Evolutionary conservation across 108 stramenopile species (phyloP).

Genomic region (Nitzschia palea): DNA sequence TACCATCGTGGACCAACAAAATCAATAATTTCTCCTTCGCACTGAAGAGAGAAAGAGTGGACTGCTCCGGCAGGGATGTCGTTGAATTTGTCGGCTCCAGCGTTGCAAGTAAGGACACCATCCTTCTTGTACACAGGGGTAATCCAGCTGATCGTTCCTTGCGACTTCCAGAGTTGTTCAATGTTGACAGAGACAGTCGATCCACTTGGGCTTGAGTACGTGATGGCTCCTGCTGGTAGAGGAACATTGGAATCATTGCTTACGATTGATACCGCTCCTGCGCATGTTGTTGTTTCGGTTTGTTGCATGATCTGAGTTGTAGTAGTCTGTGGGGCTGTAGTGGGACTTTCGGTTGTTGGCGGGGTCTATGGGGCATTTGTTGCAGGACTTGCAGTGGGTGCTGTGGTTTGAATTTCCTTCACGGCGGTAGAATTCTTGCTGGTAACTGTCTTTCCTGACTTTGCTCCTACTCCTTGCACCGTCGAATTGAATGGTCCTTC

Average conservation of each 20-base stretch:
- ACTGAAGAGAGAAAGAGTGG: not conserved
- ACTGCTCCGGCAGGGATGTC: not conserved
- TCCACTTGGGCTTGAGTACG: not conserved
- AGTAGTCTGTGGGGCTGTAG: no score
- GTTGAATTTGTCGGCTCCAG: not conserved
- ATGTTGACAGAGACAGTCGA: not conserved
- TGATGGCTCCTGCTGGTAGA: not conserved
- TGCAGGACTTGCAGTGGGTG: not conserved
- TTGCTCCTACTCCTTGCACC: not conserved
- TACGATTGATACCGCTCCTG: not conserved
- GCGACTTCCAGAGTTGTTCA: not conserved
- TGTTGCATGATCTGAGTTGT: no score
- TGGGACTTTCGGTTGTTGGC: not conserved
- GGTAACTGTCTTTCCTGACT: not conserved
- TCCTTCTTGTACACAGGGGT: not conserved
- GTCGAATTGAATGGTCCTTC: not conserved
- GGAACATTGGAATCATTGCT: not conserved
- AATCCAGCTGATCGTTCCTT: constrained; percentile 1
- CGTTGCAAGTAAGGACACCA: no score
- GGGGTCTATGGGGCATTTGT: not conserved
- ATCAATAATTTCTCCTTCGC: not conserved
- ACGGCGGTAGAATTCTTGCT: not conserved
- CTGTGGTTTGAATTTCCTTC: not conserved
- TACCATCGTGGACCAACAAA: not conserved
- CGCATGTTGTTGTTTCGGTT: not conserved